Evolutionary conservation across 805 yeast genomes (phyloP).

Genomic region (Sugiyamaella smithiae): DNA sequence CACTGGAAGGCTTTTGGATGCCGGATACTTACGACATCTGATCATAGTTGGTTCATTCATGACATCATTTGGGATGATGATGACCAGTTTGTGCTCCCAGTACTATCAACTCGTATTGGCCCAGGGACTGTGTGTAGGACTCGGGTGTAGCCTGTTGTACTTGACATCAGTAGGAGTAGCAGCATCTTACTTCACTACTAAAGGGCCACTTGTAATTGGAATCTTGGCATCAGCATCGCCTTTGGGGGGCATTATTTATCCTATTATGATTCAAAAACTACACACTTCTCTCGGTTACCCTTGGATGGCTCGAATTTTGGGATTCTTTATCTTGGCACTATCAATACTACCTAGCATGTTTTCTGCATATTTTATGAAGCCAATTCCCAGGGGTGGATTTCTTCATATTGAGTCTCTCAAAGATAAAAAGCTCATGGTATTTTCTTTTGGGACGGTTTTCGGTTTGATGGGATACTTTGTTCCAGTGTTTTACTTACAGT

Average conservation of each 20-base stretch:
- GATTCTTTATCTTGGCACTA: conserved; percentile 35
- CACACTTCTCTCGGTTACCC: conserved; percentile 40
- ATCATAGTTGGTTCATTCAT: conserved; percentile 21
- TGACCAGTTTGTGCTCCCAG: conserved; percentile 32
- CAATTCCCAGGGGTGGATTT: conserved; percentile 17
- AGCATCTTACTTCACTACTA: conserved; percentile 41
- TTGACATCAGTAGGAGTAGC: conserved; percentile 42
- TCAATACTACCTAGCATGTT: conserved; percentile 22
- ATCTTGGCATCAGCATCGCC: conserved; percentile 47
- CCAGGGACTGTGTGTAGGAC: conserved; percentile 46
- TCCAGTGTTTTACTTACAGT: conserved; percentile 32
- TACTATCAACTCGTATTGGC: conserved; percentile 49
- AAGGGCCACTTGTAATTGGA: conserved; percentile 43
- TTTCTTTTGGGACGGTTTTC: conserved; percentile 19
- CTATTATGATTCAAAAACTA: conserved; percentile 42
- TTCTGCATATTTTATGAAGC: conserved; percentile 25
- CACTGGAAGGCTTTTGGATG: conserved; percentile 25
- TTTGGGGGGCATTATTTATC: conserved; percentile 47
- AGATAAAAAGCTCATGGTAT: conserved; percentile 16
- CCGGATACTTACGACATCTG: conserved; percentile 19
- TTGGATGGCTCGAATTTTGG: conserved; percentile 47
- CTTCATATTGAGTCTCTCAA: conserved; percentile 18
- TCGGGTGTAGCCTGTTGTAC: conserved; percentile 42
- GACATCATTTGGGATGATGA: conserved; percentile 22
- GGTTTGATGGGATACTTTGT: conserved; percentile 40